Percentiles rank a stretch among this genome's conserved stretches.
These are phyloP conservation scores for Penicillium sp. DNA, from an alignment of 2,329 filamentous ascomycete genomes.

Conservation along the genomic window DNA sequence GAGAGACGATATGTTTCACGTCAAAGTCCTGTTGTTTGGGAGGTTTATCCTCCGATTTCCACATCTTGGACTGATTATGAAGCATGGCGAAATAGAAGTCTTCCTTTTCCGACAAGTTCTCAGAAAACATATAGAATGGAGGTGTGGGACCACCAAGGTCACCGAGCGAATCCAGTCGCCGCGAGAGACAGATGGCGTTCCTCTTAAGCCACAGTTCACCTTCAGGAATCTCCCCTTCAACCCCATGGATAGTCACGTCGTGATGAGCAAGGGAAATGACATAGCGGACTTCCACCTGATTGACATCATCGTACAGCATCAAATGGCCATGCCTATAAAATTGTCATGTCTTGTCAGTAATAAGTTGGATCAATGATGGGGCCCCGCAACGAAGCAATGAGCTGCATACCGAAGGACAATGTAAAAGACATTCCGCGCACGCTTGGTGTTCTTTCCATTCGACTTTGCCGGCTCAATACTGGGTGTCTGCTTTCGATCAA, in stretches of 20 bases:
- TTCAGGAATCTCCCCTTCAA: slow-evolving; percentile 77
- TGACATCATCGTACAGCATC: slow-evolving; percentile 96
- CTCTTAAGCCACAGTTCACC: slow-evolving; percentile 95
- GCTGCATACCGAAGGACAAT: slow-evolving; percentile 76
- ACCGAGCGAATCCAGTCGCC: slow-evolving; percentile 59
- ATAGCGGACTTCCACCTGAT: slow-evolving; percentile 93
- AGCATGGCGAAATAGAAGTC: slow-evolving; percentile 96
- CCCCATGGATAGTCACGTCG: slow-evolving; percentile 78
- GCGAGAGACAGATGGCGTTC: slow-evolving; percentile 81
- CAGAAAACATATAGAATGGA: slow-evolving; percentile 92
- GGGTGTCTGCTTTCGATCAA: slow-evolving; percentile 73
- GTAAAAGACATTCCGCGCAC: slow-evolving; percentile 87
- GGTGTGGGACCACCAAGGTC: slow-evolving; percentile 67
- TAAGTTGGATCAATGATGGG: background rate
- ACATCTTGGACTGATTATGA: slow-evolving; percentile 75
- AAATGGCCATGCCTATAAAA: slow-evolving; percentile 79
- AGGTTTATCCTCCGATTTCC: slow-evolving; percentile 59
- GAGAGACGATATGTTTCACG: slow-evolving; percentile 80
- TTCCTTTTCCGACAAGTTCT: slow-evolving; percentile 95
- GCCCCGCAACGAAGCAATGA: background rate
- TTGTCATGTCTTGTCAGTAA: slow-evolving; percentile 19
- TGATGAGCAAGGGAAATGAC: slow-evolving; percentile 93
- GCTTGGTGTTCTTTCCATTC: slow-evolving; percentile 56
- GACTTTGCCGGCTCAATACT: slow-evolving; percentile 58
- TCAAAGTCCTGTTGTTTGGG: slow-evolving; percentile 78